phyloP scores from a whole-genome alignment of 345 rosid species.

The Salix arbutifolia region DNA sequence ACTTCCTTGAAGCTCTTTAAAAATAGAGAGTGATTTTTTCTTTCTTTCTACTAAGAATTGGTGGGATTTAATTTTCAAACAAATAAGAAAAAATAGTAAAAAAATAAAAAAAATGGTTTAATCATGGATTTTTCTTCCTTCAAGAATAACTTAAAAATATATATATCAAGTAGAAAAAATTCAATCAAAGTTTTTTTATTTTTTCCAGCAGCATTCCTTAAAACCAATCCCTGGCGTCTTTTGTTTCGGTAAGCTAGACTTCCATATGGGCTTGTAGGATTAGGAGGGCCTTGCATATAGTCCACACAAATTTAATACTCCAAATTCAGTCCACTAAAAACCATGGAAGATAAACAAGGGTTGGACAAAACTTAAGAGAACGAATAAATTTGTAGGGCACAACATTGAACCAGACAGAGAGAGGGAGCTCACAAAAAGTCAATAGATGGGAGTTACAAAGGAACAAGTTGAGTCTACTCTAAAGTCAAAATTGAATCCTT shows the following conservation, averaged over 20 bases:
- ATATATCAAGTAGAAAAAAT: too few relatives aligned
- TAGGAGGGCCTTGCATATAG: background rate
- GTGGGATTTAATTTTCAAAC: too few relatives aligned
- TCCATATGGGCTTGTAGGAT: constrained; percentile 4
- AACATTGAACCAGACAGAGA: background rate
- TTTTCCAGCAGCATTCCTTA: background rate
- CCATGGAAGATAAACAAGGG: background rate
- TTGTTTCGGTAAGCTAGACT: too few relatives aligned
- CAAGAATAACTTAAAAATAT: too few relatives aligned
- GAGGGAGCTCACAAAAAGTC: too few relatives aligned
- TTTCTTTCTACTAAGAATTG: too few relatives aligned
- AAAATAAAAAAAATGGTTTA: too few relatives aligned
- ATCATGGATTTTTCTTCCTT: too few relatives aligned
- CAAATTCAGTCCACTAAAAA: background rate
- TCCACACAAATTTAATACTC: constrained; percentile 19
- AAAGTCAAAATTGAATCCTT: constrained; percentile 65
- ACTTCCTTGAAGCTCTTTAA: too few relatives aligned
- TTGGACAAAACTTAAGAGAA: background rate
- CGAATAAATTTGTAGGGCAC: background rate
- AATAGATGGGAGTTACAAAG: constrained; percentile 67
- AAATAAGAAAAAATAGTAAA: too few relatives aligned
- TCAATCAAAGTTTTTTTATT: background rate
- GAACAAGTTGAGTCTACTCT: constrained; percentile 69
- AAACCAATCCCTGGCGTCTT: too few relatives aligned
- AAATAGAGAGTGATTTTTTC: too few relatives aligned